A percentile compares a stretch with the other conserved stretches of the same genome.
Conservation (phyloP, 176 grass and related monocot species). For the Hsuehochloa calcarea region DNA sequence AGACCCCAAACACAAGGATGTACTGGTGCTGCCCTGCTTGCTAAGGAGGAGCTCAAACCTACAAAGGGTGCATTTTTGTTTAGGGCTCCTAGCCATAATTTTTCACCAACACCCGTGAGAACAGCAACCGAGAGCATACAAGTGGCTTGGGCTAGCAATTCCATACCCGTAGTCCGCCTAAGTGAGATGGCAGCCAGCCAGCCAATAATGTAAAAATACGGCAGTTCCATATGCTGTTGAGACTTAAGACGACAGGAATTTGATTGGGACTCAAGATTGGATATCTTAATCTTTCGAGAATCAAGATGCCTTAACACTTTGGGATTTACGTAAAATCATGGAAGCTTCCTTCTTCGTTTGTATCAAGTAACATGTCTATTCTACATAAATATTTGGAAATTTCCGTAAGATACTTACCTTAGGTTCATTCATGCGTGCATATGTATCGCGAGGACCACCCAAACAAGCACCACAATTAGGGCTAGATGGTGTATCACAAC, state of each 20-base stretch:
- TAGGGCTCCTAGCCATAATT: not conserved
- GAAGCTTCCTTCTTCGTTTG: not conserved
- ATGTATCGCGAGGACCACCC: constrained; percentile 88
- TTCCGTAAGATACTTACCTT: constrained; percentile 39
- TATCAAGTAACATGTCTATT: not conserved
- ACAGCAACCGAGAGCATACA: not conserved
- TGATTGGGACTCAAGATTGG: not conserved
- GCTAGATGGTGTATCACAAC: constrained; percentile 87
- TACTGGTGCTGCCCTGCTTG: not conserved
- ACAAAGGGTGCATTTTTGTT: not conserved
- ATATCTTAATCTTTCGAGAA: not conserved
- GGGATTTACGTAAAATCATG: not conserved
- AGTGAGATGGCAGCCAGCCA: not conserved
- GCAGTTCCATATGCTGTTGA: not conserved
- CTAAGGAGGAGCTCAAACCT: not conserved
- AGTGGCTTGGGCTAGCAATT: not conserved
- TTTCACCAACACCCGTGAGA: not conserved
- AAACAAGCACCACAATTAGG: constrained; percentile 90
- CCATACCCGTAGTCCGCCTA: not conserved
- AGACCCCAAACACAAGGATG: not conserved
- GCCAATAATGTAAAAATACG: not conserved
- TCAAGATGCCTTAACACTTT: not conserved
- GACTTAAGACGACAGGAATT: not conserved
- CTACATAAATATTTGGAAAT: not conserved
- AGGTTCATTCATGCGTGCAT: constrained; percentile 88